Percentiles rank a stretch among this genome's conserved stretches.
These are phyloP conservation scores for Herpotrichia juniperi DNA, from an alignment of 2,329 filamentous ascomycete genomes.

Conservation along the genomic window DNA sequence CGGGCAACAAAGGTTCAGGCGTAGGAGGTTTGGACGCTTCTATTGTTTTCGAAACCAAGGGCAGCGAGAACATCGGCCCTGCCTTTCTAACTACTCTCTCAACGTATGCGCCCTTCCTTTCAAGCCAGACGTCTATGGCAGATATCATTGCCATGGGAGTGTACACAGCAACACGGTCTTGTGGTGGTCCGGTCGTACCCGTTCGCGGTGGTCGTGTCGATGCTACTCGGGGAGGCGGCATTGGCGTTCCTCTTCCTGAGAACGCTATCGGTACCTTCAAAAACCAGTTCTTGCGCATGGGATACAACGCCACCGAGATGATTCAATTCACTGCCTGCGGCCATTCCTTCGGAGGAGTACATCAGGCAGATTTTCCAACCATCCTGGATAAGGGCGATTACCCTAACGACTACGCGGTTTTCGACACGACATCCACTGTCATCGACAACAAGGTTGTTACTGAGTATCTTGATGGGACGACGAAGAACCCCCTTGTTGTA, in stretches of 20 bases:
- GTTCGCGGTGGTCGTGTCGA: constrained; percentile 62
- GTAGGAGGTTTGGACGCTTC: constrained; percentile 65
- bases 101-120: constrained; percentile 62
- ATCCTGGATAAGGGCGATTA: constrained; percentile 56
- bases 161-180: constrained; percentile 64
- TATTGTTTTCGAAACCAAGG: constrained; percentile 63
- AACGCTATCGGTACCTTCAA: constrained; percentile 60
- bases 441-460: constrained; percentile 65
- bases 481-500: constrained; percentile 61
- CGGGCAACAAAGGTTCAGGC: constrained; percentile 55
- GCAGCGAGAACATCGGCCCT: constrained; percentile 63
- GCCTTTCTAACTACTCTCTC: constrained; percentile 61
- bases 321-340: constrained; percentile 67
- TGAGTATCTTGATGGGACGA: constrained; percentile 62
- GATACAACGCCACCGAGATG: constrained; percentile 63
- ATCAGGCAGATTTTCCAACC: constrained; percentile 59
- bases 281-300: constrained; percentile 64
- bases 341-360: constrained; percentile 66
- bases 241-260: constrained; percentile 61
- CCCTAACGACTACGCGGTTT: constrained; percentile 51
- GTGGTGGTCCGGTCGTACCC: constrained; percentile 63
- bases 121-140: constrained; percentile 58
- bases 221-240: constrained; percentile 54
- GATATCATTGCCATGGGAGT: constrained; percentile 66
- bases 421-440: constrained; percentile 54